Evolutionary conservation across 768 basidiomycete genomes (phyloP).

Genomic region (Royoungia palumana): DNA sequence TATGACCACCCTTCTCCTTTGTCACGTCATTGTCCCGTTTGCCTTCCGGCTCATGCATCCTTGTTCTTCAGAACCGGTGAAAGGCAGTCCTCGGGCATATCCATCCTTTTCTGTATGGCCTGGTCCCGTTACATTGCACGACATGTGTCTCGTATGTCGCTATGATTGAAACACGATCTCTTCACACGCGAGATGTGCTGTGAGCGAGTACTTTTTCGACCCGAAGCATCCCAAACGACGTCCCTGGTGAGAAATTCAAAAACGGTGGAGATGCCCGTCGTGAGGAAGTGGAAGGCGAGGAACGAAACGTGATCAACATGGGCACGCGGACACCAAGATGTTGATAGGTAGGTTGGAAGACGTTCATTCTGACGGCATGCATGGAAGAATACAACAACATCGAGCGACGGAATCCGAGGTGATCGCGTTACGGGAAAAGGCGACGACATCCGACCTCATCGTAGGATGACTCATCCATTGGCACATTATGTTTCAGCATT

Average conservation of each 20-base stretch:
- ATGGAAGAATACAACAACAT: too few relatives aligned
- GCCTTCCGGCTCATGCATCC: not conserved
- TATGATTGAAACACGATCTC: conserved; percentile 19
- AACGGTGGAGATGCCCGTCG: not conserved
- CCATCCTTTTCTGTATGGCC: not conserved
- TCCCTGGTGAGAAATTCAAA: too few relatives aligned
- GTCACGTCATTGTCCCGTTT: not conserved
- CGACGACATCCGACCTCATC: conserved; percentile 1
- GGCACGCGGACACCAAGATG: not conserved
- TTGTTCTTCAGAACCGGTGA: conserved; percentile 43
- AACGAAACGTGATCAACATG: not conserved
- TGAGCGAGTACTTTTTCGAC: not conserved
- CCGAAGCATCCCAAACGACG: too few relatives aligned
- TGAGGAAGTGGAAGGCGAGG: not conserved
- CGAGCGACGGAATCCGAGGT: not conserved
- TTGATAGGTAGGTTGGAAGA: not conserved
- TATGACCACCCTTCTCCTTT: conserved; percentile 34
- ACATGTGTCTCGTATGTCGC: conserved; percentile 16
- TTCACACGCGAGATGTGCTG: not conserved
- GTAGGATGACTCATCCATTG: not conserved
- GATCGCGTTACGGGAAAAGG: not conserved
- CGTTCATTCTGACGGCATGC: too few relatives aligned
- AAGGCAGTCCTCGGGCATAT: conserved; percentile 9
- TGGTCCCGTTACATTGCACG: conserved; percentile 1
- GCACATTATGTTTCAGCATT: not conserved